phyloP scores from a whole-genome alignment of 345 rosid species.

The Sonneratia caseolaris region DNA sequence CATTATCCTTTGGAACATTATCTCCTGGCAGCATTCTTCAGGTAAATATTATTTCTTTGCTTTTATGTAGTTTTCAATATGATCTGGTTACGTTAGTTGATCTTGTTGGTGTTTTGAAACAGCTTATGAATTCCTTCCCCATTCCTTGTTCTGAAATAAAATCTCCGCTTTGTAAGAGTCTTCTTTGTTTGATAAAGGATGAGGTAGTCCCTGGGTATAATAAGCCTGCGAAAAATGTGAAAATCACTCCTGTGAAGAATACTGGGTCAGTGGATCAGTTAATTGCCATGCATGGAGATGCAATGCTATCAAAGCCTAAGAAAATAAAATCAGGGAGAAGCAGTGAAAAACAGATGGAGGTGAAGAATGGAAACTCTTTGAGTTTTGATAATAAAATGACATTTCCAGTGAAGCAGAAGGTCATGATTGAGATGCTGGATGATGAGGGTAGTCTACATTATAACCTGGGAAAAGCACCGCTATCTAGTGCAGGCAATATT shows the following conservation, averaged over 20 bases:
- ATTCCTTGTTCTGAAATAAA: constrained; percentile 38
- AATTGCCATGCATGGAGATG: constrained; percentile 13
- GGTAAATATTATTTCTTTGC: constrained; percentile 28
- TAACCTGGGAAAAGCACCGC: constrained; percentile 10
- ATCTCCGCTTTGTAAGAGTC: constrained; percentile 62
- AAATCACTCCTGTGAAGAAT: constrained; percentile 19
- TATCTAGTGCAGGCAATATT: constrained; percentile 7
- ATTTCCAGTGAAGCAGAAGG: constrained; percentile 8
- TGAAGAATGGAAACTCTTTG: constrained; percentile 7
- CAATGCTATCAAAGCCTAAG: constrained; percentile 21
- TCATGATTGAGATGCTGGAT: constrained; percentile 13
- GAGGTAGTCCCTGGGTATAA: constrained; percentile 13
- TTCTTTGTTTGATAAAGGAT: constrained; percentile 30
- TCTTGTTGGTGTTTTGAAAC: constrained; percentile 21
- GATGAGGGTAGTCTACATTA: constrained; percentile 13
- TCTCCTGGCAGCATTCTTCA: constrained; percentile 57
- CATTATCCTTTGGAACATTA: constrained; percentile 17
- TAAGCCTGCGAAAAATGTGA: constrained; percentile 15
- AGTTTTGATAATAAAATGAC: constrained; percentile 9
- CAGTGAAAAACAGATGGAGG: constrained; percentile 12
- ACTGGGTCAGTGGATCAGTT: constrained; percentile 19
- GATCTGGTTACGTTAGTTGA: constrained; percentile 5
- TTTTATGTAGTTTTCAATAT: not conserved
- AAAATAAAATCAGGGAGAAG: constrained; percentile 23
- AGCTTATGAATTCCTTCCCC: constrained; percentile 56